These are phyloP conservation scores for Bidens hawaiensis DNA, from an alignment of 140 eudicot species.

Conservation along the genomic window DNA sequence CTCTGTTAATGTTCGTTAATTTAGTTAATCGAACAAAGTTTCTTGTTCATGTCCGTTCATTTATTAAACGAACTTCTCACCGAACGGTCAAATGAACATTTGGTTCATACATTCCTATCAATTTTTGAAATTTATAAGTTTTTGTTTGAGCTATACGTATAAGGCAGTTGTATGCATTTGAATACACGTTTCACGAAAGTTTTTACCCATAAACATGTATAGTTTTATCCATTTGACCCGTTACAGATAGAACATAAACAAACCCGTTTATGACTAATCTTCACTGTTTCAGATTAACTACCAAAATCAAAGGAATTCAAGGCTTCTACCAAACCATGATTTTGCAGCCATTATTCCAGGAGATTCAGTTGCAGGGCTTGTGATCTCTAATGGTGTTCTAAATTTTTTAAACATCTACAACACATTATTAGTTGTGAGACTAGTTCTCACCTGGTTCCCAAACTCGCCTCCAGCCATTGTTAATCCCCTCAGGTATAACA, in stretches of 20 bases:
- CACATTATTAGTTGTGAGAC: constrained; percentile 79
- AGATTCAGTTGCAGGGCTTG: constrained; percentile 87
- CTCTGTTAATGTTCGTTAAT: too few relatives aligned
- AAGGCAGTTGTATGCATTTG: neutral
- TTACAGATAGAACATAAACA: too few relatives aligned
- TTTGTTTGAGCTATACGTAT: neutral
- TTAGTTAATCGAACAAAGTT: too few relatives aligned
- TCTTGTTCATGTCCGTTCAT: too few relatives aligned
- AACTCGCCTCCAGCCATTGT: constrained; percentile 84
- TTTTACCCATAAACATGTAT: neutral
- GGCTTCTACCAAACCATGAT: constrained; percentile 39
- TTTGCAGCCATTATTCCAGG: constrained; percentile 93
- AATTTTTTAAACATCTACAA: constrained; percentile 87
- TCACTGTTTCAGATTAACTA: constrained; percentile 42
- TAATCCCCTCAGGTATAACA: constrained; percentile 70
- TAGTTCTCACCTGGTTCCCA: constrained; percentile 98
- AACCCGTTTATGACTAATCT: neutral
- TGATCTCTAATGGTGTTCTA: constrained; percentile 69
- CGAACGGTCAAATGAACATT: too few relatives aligned
- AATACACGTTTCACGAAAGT: too few relatives aligned
- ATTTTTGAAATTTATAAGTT: too few relatives aligned
- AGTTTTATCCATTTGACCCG: neutral
- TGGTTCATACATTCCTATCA: too few relatives aligned
- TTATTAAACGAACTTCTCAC: too few relatives aligned
- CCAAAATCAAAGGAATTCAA: constrained; percentile 41